phyloP scores from a whole-genome alignment of 2,329 filamentous ascomycete genomes.

The Pseudogymnoascus destructans region DNA sequence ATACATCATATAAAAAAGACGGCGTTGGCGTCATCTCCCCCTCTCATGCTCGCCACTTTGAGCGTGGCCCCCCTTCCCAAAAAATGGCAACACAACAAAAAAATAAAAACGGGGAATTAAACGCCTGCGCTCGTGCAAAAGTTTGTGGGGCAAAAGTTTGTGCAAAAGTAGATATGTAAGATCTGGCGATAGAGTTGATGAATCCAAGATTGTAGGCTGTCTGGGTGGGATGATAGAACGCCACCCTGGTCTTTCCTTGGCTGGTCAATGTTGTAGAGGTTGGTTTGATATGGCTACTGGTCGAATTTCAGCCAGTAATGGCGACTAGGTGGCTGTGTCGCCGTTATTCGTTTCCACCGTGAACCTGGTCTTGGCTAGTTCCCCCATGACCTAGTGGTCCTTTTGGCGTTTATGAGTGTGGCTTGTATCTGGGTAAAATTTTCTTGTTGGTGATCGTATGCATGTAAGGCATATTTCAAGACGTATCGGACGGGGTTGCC shows the following conservation, averaged over 20 bases:
- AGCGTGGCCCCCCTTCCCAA: background rate
- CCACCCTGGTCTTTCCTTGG: background rate
- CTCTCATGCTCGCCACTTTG: background rate
- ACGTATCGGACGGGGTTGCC: background rate
- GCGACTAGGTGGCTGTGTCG: background rate
- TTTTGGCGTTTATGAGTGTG: background rate
- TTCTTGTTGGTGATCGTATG: background rate
- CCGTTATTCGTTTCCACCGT: background rate
- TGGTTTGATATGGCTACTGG: background rate
- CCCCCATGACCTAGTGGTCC: background rate
- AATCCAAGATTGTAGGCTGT: background rate
- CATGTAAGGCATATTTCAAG: background rate
- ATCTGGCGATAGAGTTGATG: background rate
- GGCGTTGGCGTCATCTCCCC: background rate
- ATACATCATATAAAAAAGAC: background rate
- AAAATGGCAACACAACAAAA: background rate
- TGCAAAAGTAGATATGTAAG: background rate
- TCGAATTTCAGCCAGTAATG: background rate
- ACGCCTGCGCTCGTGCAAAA: slow-evolving; percentile 5
- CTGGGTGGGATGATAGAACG: background rate
- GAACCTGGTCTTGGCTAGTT: background rate
- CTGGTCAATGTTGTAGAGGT: background rate
- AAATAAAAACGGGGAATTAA: background rate
- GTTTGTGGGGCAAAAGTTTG: background rate
- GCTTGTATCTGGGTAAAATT: background rate